These are phyloP conservation scores for Rutstroemia sp. DNA, from an alignment of 2,329 filamentous ascomycete species.

Conservation along the genomic window DNA sequence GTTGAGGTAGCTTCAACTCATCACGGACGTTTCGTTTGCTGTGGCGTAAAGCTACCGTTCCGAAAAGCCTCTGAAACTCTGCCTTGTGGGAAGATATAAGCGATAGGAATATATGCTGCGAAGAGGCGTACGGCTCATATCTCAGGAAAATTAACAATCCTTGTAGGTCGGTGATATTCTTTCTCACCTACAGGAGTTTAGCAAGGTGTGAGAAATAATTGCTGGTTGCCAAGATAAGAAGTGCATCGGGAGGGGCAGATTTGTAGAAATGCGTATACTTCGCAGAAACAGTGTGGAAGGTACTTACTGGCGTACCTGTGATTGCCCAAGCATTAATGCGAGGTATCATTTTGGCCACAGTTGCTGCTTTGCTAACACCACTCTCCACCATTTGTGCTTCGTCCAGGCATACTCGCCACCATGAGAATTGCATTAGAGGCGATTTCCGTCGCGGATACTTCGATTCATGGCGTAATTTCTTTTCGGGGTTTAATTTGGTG, in stretches of 20 bases:
- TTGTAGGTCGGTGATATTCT: constrained; percentile 69
- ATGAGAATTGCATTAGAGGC: constrained; percentile 68
- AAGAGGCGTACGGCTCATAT: constrained; percentile 67
- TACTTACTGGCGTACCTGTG: constrained; percentile 74
- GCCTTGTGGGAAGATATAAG: constrained; percentile 54
- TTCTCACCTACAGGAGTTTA: constrained; percentile 34
- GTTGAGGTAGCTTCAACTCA: constrained; percentile 71
- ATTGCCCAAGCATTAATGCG: constrained; percentile 86
- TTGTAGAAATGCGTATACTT: too few species aligned
- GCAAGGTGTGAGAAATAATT: too few species aligned
- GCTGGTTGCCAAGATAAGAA: too few species aligned
- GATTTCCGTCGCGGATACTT: constrained; percentile 61
- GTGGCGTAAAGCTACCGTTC: constrained; percentile 69
- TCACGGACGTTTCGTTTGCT: constrained; percentile 74
- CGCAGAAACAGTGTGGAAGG: not conserved
- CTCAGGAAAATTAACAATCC: constrained; percentile 76
- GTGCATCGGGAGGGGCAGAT: too few species aligned
- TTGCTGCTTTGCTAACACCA: constrained; percentile 75
- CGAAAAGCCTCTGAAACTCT: constrained; percentile 63
- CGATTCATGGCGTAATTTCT: constrained; percentile 54
- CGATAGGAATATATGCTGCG: constrained; percentile 57
- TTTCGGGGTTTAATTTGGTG: constrained; percentile 60
- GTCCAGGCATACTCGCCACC: constrained; percentile 77
- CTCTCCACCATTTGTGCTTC: constrained; percentile 92
- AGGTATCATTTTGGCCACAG: constrained; percentile 71